phyloP scores from a whole-genome alignment of 1,284 basidiomycete genomes.

The Stygiomarasmius scandens region DNA sequence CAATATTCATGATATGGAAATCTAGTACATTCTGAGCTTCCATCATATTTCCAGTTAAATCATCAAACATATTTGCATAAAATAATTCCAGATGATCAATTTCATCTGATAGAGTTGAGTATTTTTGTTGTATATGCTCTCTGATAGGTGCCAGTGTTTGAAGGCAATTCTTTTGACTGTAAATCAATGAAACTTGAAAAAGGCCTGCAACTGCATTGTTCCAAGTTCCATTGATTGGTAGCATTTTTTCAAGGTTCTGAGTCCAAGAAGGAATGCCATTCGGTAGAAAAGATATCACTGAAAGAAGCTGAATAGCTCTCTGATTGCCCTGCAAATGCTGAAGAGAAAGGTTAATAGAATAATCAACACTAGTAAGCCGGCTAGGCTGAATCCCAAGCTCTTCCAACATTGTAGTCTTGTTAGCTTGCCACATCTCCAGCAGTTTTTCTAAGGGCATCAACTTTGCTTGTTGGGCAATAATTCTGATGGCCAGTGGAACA shows the following conservation, averaged over 20 bases:
- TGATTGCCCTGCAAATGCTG: background rate
- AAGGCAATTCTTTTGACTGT: background rate
- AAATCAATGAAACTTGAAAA: background rate
- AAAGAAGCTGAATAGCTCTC: background rate
- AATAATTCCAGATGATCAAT: background rate
- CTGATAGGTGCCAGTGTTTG: background rate
- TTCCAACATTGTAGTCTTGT: background rate
- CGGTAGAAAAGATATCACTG: background rate
- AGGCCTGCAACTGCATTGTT: background rate
- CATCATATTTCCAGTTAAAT: background rate
- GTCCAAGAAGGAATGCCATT: background rate
- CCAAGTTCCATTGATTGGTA: background rate
- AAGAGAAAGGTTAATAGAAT: constrained; percentile 1
- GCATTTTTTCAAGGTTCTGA: background rate
- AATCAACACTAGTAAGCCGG: background rate
- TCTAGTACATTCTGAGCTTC: background rate
- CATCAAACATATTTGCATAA: background rate
- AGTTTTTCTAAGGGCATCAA: background rate
- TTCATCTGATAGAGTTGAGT: background rate
- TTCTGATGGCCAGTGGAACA: background rate
- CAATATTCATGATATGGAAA: background rate
- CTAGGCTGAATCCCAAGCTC: background rate
- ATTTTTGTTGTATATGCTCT: background rate
- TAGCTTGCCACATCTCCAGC: background rate
- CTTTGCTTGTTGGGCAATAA: background rate